Conservation (phyloP, 2,329 filamentous ascomycete species). For the Talaromyces sp. region DNA sequence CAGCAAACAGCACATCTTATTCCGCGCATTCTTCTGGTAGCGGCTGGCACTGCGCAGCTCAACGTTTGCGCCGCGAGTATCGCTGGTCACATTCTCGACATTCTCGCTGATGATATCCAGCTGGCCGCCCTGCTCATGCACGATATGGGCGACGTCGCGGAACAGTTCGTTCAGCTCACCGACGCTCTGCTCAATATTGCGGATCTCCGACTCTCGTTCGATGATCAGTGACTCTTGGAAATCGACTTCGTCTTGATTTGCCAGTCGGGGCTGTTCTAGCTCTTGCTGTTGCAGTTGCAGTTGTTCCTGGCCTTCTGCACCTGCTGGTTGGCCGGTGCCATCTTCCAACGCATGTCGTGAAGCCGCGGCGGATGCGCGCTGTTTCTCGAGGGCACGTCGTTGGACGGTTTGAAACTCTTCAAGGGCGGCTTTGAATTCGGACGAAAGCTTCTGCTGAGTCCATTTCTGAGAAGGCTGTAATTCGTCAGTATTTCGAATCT, state of each 20-base stretch:
- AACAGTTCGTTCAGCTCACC: conserved; percentile 95
- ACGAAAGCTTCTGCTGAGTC: conserved; percentile 89
- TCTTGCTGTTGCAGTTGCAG: conserved; percentile 52
- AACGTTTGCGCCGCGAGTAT: conserved; percentile 77
- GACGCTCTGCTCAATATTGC: conserved; percentile 94
- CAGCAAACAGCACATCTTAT: conserved; percentile 88
- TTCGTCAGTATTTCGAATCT: background rate
- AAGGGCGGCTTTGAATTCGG: conserved; percentile 84
- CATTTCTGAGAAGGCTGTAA: conserved; percentile 86
- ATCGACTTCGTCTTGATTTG: conserved; percentile 89
- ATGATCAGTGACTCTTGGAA: conserved; percentile 95
- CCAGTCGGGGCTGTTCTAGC: conserved; percentile 72
- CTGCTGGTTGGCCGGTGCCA: conserved; percentile 32
- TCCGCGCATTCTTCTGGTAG: conserved; percentile 92
- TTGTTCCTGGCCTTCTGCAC: conserved; percentile 27
- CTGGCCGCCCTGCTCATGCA: conserved; percentile 85
- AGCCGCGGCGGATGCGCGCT: conserved; percentile 78
- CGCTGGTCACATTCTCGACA: conserved; percentile 73
- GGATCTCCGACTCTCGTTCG: conserved; percentile 93
- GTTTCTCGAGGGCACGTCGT: conserved; percentile 82
- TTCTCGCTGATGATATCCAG: conserved; percentile 85
- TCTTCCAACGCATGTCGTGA: conserved; percentile 75
- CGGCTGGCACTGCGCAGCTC: conserved; percentile 80
- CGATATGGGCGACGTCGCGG: conserved; percentile 95
- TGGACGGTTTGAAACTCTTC: conserved; percentile 92